Conservation (phyloP, 306 rosid genomes). For the Luffa aegyptiaca region DNA sequence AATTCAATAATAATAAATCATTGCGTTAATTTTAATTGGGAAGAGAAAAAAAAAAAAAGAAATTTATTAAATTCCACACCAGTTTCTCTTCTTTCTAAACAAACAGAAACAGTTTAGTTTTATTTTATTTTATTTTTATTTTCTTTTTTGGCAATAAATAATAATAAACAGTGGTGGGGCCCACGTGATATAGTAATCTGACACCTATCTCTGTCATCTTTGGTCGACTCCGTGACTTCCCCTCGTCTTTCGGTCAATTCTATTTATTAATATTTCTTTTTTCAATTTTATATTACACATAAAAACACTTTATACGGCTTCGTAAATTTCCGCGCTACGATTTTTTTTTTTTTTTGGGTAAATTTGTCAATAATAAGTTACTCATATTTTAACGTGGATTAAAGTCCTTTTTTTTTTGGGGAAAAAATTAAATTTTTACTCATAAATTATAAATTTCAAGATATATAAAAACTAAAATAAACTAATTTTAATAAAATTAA, state of each 20-base stretch:
- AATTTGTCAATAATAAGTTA: neutral
- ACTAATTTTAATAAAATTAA: too few species aligned
- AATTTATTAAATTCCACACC: neutral
- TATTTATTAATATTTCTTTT: neutral
- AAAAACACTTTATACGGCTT: neutral
- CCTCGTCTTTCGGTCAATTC: neutral
- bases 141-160: neutral
- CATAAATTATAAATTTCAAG: too few species aligned
- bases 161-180: neutral
- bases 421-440: too few species aligned
- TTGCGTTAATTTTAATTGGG: neutral
- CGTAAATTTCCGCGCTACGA: neutral
- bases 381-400: too few species aligned
- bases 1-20: neutral
- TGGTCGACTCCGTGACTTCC: constrained; percentile 6
- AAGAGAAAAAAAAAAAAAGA: neutral
- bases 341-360: neutral
- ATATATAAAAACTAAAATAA: too few species aligned
- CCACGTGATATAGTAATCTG: neutral
- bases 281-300: neutral
- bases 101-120: neutral
- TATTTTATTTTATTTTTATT: neutral
- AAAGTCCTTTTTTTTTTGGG: too few species aligned
- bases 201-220: neutral
- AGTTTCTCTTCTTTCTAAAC: neutral